Conservation (phyloP, 192 early-diverging fungal species). For the Umbelopsis isabellina region DNA sequence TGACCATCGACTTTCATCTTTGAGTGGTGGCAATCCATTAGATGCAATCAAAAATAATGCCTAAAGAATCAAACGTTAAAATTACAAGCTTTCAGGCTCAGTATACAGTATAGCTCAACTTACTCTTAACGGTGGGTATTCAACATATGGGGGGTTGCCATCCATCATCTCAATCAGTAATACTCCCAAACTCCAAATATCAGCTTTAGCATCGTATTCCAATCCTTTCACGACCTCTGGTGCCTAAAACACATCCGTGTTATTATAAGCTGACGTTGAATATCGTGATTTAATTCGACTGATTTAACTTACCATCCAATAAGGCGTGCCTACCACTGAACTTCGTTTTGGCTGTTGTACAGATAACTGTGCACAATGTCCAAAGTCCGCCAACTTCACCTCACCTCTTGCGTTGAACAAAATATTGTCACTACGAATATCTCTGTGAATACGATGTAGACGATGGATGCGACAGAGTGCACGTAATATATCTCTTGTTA, state of each 20-base stretch:
- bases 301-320: slow-evolving; percentile 80
- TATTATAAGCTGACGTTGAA: not conserved
- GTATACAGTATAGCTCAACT: not conserved
- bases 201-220: slow-evolving; percentile 90
- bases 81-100: not conserved
- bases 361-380: slow-evolving; percentile 90
- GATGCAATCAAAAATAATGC: slow-evolving; percentile 90
- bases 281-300: no score
- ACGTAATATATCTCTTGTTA: slow-evolving; percentile 81
- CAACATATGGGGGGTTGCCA: slow-evolving; percentile 93
- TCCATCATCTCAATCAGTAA: slow-evolving; percentile 96
- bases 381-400: slow-evolving; percentile 96
- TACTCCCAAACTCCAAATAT: slow-evolving; percentile 94
- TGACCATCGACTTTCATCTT: slow-evolving; percentile 76
- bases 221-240: slow-evolving; percentile 93
- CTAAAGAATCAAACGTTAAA: slow-evolving; percentile 41
- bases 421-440: slow-evolving; percentile 94
- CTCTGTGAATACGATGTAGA: slow-evolving; percentile 86
- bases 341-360: slow-evolving; percentile 79
- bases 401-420: slow-evolving; percentile 79
- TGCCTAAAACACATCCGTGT: slow-evolving; percentile 43
- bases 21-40: slow-evolving; percentile 82
- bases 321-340: slow-evolving; percentile 90
- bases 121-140: slow-evolving; percentile 74
- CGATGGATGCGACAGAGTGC: slow-evolving; percentile 81